Conservation (phyloP, 495 filamentous ascomycete genomes). For the Podospora appendiculata region DNA sequence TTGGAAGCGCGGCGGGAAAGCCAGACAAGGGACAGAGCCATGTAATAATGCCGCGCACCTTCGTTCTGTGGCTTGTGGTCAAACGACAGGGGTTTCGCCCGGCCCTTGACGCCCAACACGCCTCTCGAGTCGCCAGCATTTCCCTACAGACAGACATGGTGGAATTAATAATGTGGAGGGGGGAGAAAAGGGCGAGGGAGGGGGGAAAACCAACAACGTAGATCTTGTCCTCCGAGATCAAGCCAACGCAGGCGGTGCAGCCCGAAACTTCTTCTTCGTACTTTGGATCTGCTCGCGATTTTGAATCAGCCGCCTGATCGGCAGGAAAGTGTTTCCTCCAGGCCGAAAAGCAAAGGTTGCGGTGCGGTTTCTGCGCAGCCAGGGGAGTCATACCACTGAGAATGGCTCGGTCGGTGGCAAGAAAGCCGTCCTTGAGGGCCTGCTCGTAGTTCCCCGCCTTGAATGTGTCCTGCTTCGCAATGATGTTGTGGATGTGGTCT, state of each 20-base stretch:
- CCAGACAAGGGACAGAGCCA: neutral
- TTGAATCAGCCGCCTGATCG: constrained; percentile 12
- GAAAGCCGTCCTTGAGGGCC: constrained; percentile 92
- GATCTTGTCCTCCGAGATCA: constrained; percentile 86
- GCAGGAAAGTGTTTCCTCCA: neutral
- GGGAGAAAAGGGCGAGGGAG: neutral
- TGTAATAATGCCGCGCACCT: constrained; percentile 42
- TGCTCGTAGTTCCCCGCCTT: constrained; percentile 87
- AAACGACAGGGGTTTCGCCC: constrained; percentile 92
- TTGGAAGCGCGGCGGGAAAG: constrained; percentile 2
- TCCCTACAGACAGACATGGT: constrained; percentile 49
- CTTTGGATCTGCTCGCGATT: constrained; percentile 63
- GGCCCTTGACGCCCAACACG: constrained; percentile 89
- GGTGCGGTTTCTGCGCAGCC: neutral
- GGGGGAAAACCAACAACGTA: constrained; percentile 61
- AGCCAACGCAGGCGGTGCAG: constrained; percentile 85
- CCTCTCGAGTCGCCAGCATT: constrained; percentile 95
- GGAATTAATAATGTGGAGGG: constrained; percentile 4
- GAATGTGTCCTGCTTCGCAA: constrained; percentile 90
- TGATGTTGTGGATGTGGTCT: constrained; percentile 86
- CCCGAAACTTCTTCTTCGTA: constrained; percentile 98
- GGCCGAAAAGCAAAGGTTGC: neutral
- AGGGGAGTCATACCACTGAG: constrained; percentile 63
- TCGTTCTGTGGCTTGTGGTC: constrained; percentile 99
- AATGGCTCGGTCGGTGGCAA: constrained; percentile 93